Conservation (phyloP, 202 grass and related monocot species). For the Panicum hallii region DNA sequence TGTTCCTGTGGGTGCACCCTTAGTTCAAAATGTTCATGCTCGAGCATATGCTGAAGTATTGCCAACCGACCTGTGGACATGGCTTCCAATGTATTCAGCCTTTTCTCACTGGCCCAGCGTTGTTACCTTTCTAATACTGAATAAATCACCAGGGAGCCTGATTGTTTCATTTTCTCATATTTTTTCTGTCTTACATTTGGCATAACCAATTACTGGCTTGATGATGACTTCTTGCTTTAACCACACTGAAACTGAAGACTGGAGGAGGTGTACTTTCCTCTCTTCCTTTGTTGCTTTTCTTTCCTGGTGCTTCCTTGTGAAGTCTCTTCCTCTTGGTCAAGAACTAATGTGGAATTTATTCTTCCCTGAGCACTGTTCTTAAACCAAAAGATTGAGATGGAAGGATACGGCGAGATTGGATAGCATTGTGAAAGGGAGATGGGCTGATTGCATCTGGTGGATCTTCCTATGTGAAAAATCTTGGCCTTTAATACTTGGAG, state of each 20-base stretch:
- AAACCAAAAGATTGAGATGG: constrained; percentile 48
- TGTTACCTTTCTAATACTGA: not conserved
- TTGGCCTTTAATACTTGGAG: constrained; percentile 64
- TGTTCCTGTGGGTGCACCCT: not conserved
- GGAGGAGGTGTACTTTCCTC: not conserved
- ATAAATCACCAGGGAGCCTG: not conserved
- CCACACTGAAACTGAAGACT: constrained; percentile 66
- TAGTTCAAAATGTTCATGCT: constrained; percentile 4
- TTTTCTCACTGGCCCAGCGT: constrained; percentile 54
- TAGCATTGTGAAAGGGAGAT: too few relatives aligned
- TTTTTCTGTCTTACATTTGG: not conserved
- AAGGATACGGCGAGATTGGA: not conserved
- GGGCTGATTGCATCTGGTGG: constrained; percentile 15
- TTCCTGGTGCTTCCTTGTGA: constrained; percentile 45
- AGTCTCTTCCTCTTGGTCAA: constrained; percentile 41
- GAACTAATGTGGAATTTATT: not conserved
- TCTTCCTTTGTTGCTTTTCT: not conserved
- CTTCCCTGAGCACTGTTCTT: not conserved
- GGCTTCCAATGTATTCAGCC: constrained; percentile 44
- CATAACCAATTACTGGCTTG: constrained; percentile 26
- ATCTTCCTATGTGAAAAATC: constrained; percentile 58
- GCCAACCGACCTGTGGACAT: constrained; percentile 51
- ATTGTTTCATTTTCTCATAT: not conserved
- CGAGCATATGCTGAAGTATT: constrained; percentile 18
- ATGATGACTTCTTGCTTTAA: constrained; percentile 72